Percentiles rank a stretch among this genome's conserved stretches.
These are phyloP conservation scores for Mangifera indica DNA, from an alignment of 345 rosid genomes.

Conservation along the genomic window DNA sequence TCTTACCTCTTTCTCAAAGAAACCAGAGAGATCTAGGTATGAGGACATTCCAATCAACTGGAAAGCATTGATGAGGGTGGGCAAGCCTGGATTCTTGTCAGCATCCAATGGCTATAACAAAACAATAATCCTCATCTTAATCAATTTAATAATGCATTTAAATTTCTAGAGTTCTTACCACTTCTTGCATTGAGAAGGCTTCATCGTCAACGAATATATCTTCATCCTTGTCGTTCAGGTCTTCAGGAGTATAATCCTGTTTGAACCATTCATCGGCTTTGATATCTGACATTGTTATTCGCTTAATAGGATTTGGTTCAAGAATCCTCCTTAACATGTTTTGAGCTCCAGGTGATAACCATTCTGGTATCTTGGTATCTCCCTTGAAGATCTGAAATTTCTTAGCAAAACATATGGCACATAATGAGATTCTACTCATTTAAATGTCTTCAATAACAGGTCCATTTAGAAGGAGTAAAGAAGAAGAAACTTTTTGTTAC, in stretches of 20 bases:
- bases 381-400: constrained; percentile 82
- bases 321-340: constrained; percentile 72
- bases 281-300: constrained; percentile 62
- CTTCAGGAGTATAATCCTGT: constrained; percentile 59
- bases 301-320: constrained; percentile 71
- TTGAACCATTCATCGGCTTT: constrained; percentile 80
- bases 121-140: constrained; percentile 2
- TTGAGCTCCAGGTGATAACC: constrained; percentile 78
- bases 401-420: background rate
- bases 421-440: background rate
- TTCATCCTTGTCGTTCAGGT: constrained; percentile 69
- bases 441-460: background rate
- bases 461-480: no score
- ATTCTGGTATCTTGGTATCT: constrained; percentile 71
- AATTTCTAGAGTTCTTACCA: constrained; percentile 37
- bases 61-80: constrained; percentile 74
- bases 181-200: constrained; percentile 51
- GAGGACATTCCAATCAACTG: constrained; percentile 97
- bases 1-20: constrained; percentile 86
- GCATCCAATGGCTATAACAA: constrained; percentile 48
- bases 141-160: background rate
- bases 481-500: constrained; percentile 30
- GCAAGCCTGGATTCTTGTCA: constrained; percentile 51
- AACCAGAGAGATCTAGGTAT: constrained; percentile 86
- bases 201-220: constrained; percentile 47